phyloP scores from a whole-genome alignment of 352 stramenopile genomes.

The Phytopythium oedochilum region DNA sequence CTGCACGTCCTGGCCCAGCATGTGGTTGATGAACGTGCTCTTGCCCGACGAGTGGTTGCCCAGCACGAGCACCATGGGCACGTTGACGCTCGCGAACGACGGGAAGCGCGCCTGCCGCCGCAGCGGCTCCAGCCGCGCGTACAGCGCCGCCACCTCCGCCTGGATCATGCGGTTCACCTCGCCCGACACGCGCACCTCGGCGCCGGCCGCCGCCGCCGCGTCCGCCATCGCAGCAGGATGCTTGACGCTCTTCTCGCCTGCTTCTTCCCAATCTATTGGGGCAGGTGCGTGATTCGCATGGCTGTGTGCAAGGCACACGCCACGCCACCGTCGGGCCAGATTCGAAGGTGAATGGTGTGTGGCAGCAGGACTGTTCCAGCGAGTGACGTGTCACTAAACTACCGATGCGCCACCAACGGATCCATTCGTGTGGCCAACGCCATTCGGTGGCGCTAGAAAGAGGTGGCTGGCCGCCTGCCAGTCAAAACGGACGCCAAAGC shows the following conservation, averaged over 20 bases:
- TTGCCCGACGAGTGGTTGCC: slow-evolving; percentile 86
- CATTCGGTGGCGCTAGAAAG: not conserved
- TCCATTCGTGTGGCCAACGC: not conserved
- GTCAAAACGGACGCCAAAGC: slow-evolving; percentile 14
- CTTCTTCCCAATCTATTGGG: not conserved
- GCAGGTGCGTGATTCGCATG: too few species aligned
- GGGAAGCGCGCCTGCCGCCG: slow-evolving; percentile 69
- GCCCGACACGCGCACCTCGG: slow-evolving; percentile 41
- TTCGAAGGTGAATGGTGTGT: not conserved
- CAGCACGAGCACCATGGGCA: slow-evolving; percentile 82
- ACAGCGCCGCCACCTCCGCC: slow-evolving; percentile 58
- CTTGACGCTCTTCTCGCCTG: slow-evolving; percentile 8
- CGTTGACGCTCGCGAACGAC: slow-evolving; percentile 72
- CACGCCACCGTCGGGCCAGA: not conserved
- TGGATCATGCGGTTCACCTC: slow-evolving; percentile 88
- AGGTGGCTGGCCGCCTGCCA: slow-evolving; percentile 8
- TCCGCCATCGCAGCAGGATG: not conserved
- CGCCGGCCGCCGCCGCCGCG: slow-evolving; percentile 4
- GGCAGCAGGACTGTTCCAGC: not conserved
- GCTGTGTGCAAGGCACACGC: too few species aligned
- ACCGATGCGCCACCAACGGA: not conserved
- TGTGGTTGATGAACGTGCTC: slow-evolving; percentile 88
- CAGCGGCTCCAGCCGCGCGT: slow-evolving; percentile 62
- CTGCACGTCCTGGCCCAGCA: slow-evolving; percentile 76
- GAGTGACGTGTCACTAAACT: not conserved